Conservation (phyloP, 345 rosid species). For the Corchorus olitorius region DNA sequence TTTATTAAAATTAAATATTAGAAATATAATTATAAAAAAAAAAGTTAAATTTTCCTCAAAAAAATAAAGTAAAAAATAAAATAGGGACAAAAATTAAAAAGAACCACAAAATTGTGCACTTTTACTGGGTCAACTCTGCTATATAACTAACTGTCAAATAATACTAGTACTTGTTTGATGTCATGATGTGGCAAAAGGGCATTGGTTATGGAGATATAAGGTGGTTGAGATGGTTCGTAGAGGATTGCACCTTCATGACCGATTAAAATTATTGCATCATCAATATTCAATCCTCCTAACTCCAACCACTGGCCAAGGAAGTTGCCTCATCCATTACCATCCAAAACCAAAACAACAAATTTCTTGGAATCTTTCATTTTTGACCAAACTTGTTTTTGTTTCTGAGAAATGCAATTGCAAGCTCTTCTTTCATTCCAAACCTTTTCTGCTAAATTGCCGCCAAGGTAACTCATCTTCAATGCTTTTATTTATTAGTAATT, state of each 20-base stretch:
- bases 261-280: background rate
- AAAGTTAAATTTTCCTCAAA: too few relatives aligned
- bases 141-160: background rate
- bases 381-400: background rate
- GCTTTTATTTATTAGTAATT: background rate
- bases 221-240: background rate
- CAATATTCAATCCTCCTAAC: too few relatives aligned
- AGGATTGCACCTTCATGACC: background rate
- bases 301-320: too few relatives aligned
- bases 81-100: background rate
- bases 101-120: background rate
- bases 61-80: too few relatives aligned
- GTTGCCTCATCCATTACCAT: constrained; percentile 11
- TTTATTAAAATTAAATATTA: too few relatives aligned
- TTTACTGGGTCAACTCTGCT: background rate
- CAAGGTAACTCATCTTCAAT: constrained; percentile 21
- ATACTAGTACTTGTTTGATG: background rate
- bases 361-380: background rate
- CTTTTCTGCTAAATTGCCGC: background rate
- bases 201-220: background rate
- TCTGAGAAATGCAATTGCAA: constrained; percentile 19
- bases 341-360: background rate
- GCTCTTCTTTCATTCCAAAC: constrained; percentile 25
- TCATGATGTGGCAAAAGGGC: background rate
- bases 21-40: too few relatives aligned